A percentile compares a stretch with the other conserved stretches of the same genome.
Evolutionary conservation across 352 stramenopile species (phyloP).

Genomic region (Pythium phragmiticola): DNA sequence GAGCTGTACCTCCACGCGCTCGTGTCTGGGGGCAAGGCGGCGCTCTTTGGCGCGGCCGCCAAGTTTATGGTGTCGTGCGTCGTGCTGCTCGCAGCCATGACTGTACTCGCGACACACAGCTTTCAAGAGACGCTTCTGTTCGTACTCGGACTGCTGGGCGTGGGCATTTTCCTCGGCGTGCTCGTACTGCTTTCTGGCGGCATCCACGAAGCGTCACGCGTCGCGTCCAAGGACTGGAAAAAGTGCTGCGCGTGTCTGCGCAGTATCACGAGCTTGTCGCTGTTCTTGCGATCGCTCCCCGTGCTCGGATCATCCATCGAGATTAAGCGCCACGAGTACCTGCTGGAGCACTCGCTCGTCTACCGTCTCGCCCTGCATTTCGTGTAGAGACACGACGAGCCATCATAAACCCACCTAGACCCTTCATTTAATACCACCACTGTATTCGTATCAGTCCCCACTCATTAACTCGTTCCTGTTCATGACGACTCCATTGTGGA

Average conservation of each 20-base stretch:
- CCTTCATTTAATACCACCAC: conserved; percentile 3
- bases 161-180: conserved; percentile 53
- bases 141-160: conserved; percentile 41
- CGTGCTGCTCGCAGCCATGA: conserved; percentile 46
- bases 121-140: conserved; percentile 65
- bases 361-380: conserved; percentile 82
- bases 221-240: conserved; percentile 69
- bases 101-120: conserved; percentile 48
- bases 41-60: conserved; percentile 58
- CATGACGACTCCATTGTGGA: neutral
- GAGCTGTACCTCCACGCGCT: conserved; percentile 76
- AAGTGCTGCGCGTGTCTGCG: conserved; percentile 72
- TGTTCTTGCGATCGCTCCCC: conserved; percentile 75
- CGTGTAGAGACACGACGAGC: conserved; percentile 33
- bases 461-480: neutral
- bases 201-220: conserved; percentile 48
- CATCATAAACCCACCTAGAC: neutral
- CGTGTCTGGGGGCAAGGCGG: conserved; percentile 67
- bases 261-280: conserved; percentile 80
- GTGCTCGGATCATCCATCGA: conserved; percentile 59
- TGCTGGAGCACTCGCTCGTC: conserved; percentile 78
- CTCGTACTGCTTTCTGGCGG: conserved; percentile 64
- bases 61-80: conserved; percentile 70
- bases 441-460: neutral
- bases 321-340: conserved; percentile 79